phyloP scores from a whole-genome alignment of 306 rosid species.

The Vicia sativa region DNA sequence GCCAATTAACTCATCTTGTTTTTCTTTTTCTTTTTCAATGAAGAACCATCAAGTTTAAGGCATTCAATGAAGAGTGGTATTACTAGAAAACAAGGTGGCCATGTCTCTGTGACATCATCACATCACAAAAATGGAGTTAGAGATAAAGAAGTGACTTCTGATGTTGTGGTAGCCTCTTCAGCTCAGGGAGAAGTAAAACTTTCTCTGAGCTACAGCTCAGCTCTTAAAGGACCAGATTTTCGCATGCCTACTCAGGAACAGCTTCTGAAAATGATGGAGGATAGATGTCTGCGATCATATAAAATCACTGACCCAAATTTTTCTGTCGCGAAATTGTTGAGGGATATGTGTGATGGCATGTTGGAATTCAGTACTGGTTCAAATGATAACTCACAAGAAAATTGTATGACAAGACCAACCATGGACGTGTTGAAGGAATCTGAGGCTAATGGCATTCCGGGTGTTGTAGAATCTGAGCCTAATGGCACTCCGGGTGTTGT shows the following conservation, averaged over 20 bases:
- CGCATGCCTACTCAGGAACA: slow-evolving; percentile 72
- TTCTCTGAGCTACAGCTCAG: slow-evolving; percentile 70
- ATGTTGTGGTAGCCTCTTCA: slow-evolving; percentile 74
- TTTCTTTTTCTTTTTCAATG: slow-evolving; percentile 21
- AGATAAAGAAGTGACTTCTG: slow-evolving; percentile 47
- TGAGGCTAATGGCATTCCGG: slow-evolving; percentile 39
- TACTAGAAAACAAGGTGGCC: slow-evolving; percentile 43
- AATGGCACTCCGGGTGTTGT: slow-evolving; percentile 36
- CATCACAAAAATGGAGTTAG: slow-evolving; percentile 32
- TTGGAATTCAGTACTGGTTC: slow-evolving; percentile 71
- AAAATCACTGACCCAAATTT: slow-evolving; percentile 79
- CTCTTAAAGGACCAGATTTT: slow-evolving; percentile 62
- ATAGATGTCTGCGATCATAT: slow-evolving; percentile 72
- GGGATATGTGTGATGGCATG: slow-evolving; percentile 75
- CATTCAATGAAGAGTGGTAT: slow-evolving; percentile 40
- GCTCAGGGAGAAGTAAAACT: slow-evolving; percentile 84
- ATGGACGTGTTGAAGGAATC: slow-evolving; percentile 48
- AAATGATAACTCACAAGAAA: slow-evolving; percentile 60
- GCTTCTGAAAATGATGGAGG: slow-evolving; percentile 72
- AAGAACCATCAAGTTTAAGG: slow-evolving; percentile 51
- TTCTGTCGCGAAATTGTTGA: slow-evolving; percentile 74
- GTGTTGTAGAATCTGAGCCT: slow-evolving; percentile 40
- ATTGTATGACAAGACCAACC: slow-evolving; percentile 43
- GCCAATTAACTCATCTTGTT: slow-evolving; percentile 6
- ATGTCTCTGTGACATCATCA: slow-evolving; percentile 40